These are phyloP conservation scores for Cercospora berteroae DNA, from an alignment of 2,329 filamentous ascomycete species.

Conservation along the genomic window DNA sequence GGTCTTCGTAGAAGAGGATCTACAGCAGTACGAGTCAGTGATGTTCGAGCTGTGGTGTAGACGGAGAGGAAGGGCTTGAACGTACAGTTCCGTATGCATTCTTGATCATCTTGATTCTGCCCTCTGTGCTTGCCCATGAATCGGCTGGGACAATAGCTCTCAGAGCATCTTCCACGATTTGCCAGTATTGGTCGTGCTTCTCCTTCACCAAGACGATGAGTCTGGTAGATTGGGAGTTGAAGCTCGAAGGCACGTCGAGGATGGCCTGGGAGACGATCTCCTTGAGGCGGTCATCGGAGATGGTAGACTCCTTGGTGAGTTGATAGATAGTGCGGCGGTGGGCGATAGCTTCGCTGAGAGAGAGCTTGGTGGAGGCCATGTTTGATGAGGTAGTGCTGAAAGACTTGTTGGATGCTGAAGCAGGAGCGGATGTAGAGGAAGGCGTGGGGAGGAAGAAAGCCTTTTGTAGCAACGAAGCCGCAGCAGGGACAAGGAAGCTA, in stretches of 20 bases:
- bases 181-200: slow-evolving; percentile 88
- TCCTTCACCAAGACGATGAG: slow-evolving; percentile 73
- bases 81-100: slow-evolving; percentile 72
- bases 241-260: slow-evolving; percentile 70
- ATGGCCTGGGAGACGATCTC: slow-evolving; percentile 62
- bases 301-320: slow-evolving; percentile 61
- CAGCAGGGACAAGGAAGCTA: neutral
- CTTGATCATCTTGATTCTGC: slow-evolving; percentile 60
- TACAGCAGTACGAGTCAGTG: slow-evolving; percentile 29
- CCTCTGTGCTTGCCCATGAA: slow-evolving; percentile 55
- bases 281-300: slow-evolving; percentile 66
- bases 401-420: neutral
- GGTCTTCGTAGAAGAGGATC: slow-evolving; percentile 85
- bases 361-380: slow-evolving; percentile 39
- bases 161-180: slow-evolving; percentile 63
- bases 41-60: neutral
- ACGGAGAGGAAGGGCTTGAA: slow-evolving; percentile 22
- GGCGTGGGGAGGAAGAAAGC: neutral
- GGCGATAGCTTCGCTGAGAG: slow-evolving; percentile 64
- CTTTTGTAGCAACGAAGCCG: neutral
- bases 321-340: slow-evolving; percentile 59
- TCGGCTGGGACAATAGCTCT: slow-evolving; percentile 67
- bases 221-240: slow-evolving; percentile 86
- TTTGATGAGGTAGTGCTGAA: slow-evolving; percentile 23
- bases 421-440: neutral